Base-by-base conservation (phyloP, 129 eudicot genomes). In the Oenanthe sinensis region DNA sequence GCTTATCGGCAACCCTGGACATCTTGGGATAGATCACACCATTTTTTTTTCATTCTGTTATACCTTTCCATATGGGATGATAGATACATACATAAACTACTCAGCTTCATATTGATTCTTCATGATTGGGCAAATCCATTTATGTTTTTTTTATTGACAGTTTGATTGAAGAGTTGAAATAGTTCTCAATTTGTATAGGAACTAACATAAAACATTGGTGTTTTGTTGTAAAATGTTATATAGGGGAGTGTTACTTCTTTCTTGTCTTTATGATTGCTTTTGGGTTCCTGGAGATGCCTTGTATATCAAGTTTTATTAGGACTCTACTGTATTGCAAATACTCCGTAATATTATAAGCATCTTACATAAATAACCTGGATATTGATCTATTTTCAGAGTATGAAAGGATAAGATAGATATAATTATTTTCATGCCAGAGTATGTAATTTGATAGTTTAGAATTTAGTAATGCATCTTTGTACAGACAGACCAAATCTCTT, bases 1-100 rank as follows among this genome's bases (percentile, higher is more conserved):
- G 97, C 45, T 54, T 93, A 75, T 91, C 97, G 55, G 71, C 87
- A 22, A 85, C 90, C 19, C 77, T 77, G 74, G 87, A 87, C 81
- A 81, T 88, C 48, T 39, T 86, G 74, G 83, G 92, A 74, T 81
- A 73, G 43, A 68, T 40, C 68, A 67, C 68, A n/a, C 73, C 33
- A 84, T 55, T n/a, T 44, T n/a, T 55, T 48, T 39, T 28, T 39
- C 22, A 8, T 40, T 19, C 3, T 28, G 60, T 74, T 74, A 74
- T 46, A 45, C 42, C 39, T 39, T 77, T n/a, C 26, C 63, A 77
- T 60, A 40, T 46, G 60, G 26, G 19, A 37, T 39, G 17, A 15
- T 80, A 11, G 68, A 80, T 58, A 10, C 28, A 58, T 43, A 14
- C 10, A 9, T 24, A 43, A 45, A 60, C 17, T 77, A 24, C 15